Evolutionary conservation across 129 eudicot genomes (phyloP), one percentile per base, ranked within the genome.

Genomic region (Chrysanthemum lavandulifolium): DNA sequence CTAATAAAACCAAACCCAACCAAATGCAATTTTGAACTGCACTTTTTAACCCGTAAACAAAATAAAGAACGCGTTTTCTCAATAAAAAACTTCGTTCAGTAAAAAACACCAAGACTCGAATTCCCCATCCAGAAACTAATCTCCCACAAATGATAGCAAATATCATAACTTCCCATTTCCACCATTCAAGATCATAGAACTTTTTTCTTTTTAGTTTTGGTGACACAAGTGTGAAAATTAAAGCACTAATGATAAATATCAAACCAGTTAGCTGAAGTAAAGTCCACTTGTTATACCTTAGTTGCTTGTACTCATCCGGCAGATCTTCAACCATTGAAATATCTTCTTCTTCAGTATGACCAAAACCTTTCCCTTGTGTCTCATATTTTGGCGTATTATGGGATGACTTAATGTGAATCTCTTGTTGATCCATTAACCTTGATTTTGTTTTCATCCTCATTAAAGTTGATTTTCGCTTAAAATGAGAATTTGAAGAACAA

Each of bases 131-230:
- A 1, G 96, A 89, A 53, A 89, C 79, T 61, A 89, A 77, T 23
- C 90, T 76, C 65, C 96, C 96, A 58, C 84, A 89, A 0, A 89
- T 89, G 13, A 89, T 53, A 5, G 84, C 96, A 57, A 84, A 79
- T 27, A 86, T 40, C 96, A 84, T 86, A 4, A 86, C 43, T 9
- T 82, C 86, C 92, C 96, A 89, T 76, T 84, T 89, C 96, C 96
- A 89, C 51, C 82, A 77, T 31, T 81, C 75, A 10, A 89, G 78
- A 25, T 67, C 84, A 52, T 63, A 82, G 0, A 84, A 19, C 2
- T 2, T 47, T 18, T 61, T 76, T 10, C 65, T 69, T 69, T 75
- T 79, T 11, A 88, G 53, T 1, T 13, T 5, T 5, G 43, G 27
- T 62, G 81, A 66, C 6, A 81, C 65, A 2, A 91, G 66, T 36